These are phyloP conservation scores for Russula griseocarnosa DNA, from an alignment of 768 basidiomycete genomes.

Conservation along the genomic window DNA sequence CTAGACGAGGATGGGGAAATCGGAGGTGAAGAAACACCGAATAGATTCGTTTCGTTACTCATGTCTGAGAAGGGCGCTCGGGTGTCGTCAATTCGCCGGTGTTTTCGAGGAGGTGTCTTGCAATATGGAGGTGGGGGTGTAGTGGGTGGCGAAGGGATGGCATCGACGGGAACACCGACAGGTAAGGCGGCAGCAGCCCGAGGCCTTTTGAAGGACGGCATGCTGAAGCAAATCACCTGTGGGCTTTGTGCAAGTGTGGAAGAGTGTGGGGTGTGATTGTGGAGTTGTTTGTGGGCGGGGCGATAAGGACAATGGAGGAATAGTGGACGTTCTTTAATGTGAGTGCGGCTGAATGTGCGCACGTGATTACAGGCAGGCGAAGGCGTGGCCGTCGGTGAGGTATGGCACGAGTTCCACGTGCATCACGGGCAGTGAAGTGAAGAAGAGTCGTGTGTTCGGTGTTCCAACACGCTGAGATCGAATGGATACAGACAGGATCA, in stretches of 20 bases:
- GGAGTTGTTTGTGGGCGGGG: conserved; percentile 21
- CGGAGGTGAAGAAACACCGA: neutral
- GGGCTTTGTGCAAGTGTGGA: conserved; percentile 19
- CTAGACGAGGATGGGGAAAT: conserved; percentile 10
- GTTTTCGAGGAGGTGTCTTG: conserved; percentile 22
- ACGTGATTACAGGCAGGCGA: conserved; percentile 26
- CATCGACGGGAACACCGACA: conserved; percentile 19
- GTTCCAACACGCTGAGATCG: conserved; percentile 23
- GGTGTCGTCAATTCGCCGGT: conserved; percentile 18
- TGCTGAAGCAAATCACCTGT: conserved; percentile 13
- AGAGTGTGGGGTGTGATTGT: conserved; percentile 10
- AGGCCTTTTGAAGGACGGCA: conserved; percentile 26
- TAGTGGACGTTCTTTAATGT: conserved; percentile 26
- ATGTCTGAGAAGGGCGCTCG: conserved; percentile 24
- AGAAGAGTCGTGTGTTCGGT: conserved; percentile 12
- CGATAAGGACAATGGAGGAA: conserved; percentile 22
- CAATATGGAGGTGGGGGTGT: conserved; percentile 18
- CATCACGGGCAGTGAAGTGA: conserved; percentile 23
- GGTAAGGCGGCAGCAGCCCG: conserved; percentile 8
- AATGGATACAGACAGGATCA: conserved; percentile 24
- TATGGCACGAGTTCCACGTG: conserved; percentile 20
- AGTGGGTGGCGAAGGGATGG: conserved; percentile 12
- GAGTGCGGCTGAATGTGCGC: conserved; percentile 17
- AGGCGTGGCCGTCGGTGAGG: conserved; percentile 23
- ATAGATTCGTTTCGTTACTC: conserved; percentile 19